Base-by-base conservation (phyloP, 768 basidiomycete species). In the Favolaschia claudopus region DNA sequence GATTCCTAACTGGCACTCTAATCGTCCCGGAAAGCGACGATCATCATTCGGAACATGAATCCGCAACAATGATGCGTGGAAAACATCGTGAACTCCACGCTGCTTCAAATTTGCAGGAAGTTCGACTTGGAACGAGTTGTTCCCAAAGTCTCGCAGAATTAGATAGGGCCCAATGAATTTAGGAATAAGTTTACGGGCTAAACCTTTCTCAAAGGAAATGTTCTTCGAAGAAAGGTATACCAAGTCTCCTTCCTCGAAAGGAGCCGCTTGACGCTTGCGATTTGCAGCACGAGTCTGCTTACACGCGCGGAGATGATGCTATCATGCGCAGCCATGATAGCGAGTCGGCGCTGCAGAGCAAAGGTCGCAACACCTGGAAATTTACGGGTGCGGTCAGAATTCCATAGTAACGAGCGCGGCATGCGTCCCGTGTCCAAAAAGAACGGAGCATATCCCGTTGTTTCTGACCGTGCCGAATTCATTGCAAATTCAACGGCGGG, bases 21-120 rank as follows among this genome's bases (percentile, higher is more conserved):
- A 29, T 5, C 51, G 20, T 7, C 51, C 51, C 7, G 40, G 51
- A 24, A 53, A 53, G 3, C 51, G 8, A 3, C 51, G 39, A 29
- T 72, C 61, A 49, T 82, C 74, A 56, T 82, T 83, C 0, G 76
- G 67, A 2, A 66, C 8, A 32, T 74, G 72, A 0, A 67, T 64
- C 0, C 67, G 17, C 0, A 82, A 66, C 14, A 75, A 53, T 1
- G 72, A 75, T 0, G 72, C 63, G 49, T 83, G 51, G 19, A 53
- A 53, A 5, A 53, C 14, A 17, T 53, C 22, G 19, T 53, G 51
- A 7, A 53, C 39, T 13, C 58, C 70, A 5, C 55, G 32, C 8
- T 57, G 70, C 22, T 65, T 68, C 3, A 76, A 57, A 59, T 55
- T 13, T 38, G 49, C 0, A 42, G 69, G 19, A 27, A 70, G 24